Evolutionary conservation across 805 yeast species (phyloP).

Genomic region (Schwanniomyces yamadae): DNA sequence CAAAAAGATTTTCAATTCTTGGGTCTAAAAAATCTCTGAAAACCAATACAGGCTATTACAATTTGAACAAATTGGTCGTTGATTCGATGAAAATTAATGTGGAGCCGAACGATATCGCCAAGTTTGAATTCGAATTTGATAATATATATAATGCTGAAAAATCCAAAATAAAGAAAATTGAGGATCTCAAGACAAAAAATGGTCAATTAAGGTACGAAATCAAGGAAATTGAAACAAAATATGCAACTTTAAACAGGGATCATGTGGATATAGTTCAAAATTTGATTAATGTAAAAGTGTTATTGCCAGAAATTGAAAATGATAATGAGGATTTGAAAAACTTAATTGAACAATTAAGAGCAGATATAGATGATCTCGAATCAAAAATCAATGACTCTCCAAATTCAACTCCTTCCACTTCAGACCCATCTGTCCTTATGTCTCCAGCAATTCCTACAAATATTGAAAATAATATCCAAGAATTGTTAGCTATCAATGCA

Average conservation of each 20-base stretch:
- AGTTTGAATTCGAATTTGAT: slow-evolving; percentile 71
- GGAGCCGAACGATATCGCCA: slow-evolving; percentile 67
- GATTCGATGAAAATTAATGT: slow-evolving; percentile 77
- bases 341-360: slow-evolving; percentile 36
- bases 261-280: slow-evolving; percentile 86
- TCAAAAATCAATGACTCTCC: slow-evolving; percentile 25
- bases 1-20: slow-evolving; percentile 24
- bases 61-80: slow-evolving; percentile 68
- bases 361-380: slow-evolving; percentile 41
- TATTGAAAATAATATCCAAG: slow-evolving; percentile 37
- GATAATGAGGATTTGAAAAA: slow-evolving; percentile 62
- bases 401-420: slow-evolving; percentile 5
- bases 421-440: slow-evolving; percentile 6
- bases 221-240: slow-evolving; percentile 66
- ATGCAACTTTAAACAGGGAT: slow-evolving; percentile 70
- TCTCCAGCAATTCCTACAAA: slow-evolving; percentile 30
- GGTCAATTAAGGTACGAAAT: slow-evolving; percentile 73
- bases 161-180: slow-evolving; percentile 63
- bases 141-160: slow-evolving; percentile 69
- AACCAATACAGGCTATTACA: slow-evolving; percentile 46
- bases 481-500: slow-evolving; percentile 36
- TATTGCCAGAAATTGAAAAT: slow-evolving; percentile 69
- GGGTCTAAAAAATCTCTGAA: slow-evolving; percentile 14
- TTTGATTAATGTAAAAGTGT: slow-evolving; percentile 76
- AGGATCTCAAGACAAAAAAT: slow-evolving; percentile 58